These are phyloP conservation scores for Nothophaeocryptopus gaeumannii DNA, from an alignment of 2,329 filamentous ascomycete genomes.

Conservation along the genomic window DNA sequence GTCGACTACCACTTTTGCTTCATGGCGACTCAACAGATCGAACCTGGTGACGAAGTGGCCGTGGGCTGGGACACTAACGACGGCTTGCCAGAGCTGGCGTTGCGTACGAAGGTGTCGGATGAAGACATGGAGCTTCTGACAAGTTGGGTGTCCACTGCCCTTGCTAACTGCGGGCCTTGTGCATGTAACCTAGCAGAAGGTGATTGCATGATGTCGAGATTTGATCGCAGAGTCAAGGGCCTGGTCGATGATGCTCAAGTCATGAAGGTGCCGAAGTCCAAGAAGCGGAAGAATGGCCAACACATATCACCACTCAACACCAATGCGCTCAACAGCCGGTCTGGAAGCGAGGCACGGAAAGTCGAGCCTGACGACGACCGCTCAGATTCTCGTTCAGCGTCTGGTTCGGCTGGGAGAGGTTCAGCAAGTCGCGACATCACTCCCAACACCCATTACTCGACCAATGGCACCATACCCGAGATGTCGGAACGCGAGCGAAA, in stretches of 20 bases:
- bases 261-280: conserved; percentile 42
- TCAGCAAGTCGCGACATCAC: conserved; percentile 61
- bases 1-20: conserved; percentile 91
- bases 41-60: conserved; percentile 68
- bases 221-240: conserved; percentile 27
- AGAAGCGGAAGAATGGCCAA: conserved; percentile 47
- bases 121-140: conserved; percentile 42
- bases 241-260: conserved; percentile 19
- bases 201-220: conserved; percentile 34
- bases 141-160: conserved; percentile 65
- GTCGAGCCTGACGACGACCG: conserved; percentile 54
- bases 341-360: conserved; percentile 57
- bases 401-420: conserved; percentile 55
- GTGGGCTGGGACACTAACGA: conserved; percentile 56
- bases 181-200: conserved; percentile 58
- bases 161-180: conserved; percentile 77
- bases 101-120: conserved; percentile 18
- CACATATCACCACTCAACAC: conserved; percentile 56
- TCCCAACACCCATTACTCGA: conserved; percentile 53
- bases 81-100: conserved; percentile 23
- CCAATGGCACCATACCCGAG: conserved; percentile 47
- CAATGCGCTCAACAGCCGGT: conserved; percentile 56
- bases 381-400: conserved; percentile 56
- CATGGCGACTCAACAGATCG: conserved; percentile 75
- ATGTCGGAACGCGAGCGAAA: conserved; percentile 61